Conservation (phyloP, 495 filamentous ascomycete genomes). For the Thermothielavioides terrestris region DNA sequence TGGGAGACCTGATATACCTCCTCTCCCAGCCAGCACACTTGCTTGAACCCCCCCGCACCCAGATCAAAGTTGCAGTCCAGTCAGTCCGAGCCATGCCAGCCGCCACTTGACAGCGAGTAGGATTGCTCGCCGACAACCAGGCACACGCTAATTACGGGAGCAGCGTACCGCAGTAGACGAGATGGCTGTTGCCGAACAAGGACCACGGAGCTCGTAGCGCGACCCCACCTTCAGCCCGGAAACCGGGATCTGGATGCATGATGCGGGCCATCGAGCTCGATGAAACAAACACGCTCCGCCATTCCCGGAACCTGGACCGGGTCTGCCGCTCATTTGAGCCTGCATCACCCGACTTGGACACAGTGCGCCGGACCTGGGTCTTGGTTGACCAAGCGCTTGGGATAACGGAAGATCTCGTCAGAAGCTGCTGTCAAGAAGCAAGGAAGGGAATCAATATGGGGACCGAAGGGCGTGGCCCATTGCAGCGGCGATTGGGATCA, state of each 20-base stretch:
- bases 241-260: not conserved
- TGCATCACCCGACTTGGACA: not conserved
- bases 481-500: too few species aligned
- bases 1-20: not conserved
- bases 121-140: not conserved
- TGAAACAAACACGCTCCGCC: conserved; percentile 13
- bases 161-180: conserved; percentile 1
- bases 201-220: not conserved
- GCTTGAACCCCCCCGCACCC: too few species aligned
- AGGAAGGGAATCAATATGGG: too few species aligned
- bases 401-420: too few species aligned
- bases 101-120: too few species aligned
- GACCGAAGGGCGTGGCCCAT: too few species aligned
- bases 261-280: not conserved
- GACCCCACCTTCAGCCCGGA: not conserved
- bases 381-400: too few species aligned
- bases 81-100: too few species aligned
- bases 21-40: not conserved
- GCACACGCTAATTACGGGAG: too few species aligned
- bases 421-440: too few species aligned
- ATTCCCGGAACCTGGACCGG: conserved; percentile 14
- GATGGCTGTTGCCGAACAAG: conserved; percentile 9
- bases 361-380: not conserved
- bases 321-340: not conserved
- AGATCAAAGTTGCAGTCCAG: too few species aligned